Evolutionary conservation across 345 rosid species (phyloP), one percentile per base, ranked within the genome.

Genomic region (Bruguiera sexangula): DNA sequence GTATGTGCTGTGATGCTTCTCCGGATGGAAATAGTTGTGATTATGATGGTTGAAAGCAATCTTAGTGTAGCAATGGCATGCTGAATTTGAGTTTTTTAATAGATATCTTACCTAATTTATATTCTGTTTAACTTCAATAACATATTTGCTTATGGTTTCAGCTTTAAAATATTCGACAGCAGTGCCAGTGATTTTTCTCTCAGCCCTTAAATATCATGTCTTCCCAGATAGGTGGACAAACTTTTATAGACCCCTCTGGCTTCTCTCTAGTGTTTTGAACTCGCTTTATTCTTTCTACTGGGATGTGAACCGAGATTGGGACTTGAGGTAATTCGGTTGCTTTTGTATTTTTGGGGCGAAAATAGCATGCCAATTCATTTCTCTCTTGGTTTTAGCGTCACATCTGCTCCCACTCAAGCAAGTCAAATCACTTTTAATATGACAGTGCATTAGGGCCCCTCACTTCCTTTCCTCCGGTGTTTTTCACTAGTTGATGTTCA

Each of bases 271-370:
- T 72, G 87, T 96, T 68, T 71, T 94, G 79, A 96, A 90, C 78
- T 86, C 97, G 6, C 76, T 84, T 37, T 95, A 87, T 80, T 96
- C 99, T 5, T 96, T 90, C 85, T 92, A 89, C 77, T 96, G 99
- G 99, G 98, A 96, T 67, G 76, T 96, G 31, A 85, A 89, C 64
- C 81, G 98, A 21, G 99, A 96, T 75, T 96, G 98, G 99, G 98
- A 92, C 82, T 75, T 92, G 79, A 89, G 99, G 98, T 92, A 83
- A 52, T 82, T 27, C 36, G 30, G 11, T 32, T 50, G 63, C 62
- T 48, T n/a, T 46, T 59, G 2, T 61, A n/a, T 21, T 30, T 46
- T 63, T 67, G 70, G n/a, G 67, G 37, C n/a, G 18, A 24, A 34
- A 19, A 18, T 32, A 24, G 61, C 50, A 50, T 52, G 46, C 39